These are phyloP conservation scores for Dictyostelium firmibasis DNA, from an alignment of 78 protist species.

Conservation along the genomic window DNA sequence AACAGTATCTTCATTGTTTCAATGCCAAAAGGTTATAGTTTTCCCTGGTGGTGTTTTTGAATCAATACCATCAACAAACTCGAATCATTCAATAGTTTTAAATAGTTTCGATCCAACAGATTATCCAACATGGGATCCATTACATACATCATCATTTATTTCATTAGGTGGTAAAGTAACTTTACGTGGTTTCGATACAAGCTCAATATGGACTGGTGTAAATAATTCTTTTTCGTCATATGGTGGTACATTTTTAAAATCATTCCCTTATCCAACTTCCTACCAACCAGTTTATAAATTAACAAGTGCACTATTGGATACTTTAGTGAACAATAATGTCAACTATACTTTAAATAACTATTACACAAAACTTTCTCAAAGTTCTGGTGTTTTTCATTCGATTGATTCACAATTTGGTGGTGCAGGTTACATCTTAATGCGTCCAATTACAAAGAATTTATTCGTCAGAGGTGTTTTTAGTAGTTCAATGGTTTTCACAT, in stretches of 20 bases:
- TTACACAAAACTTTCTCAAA: background rate
- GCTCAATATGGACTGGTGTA: background rate
- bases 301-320: background rate
- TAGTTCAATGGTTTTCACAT: background rate
- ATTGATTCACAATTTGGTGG: background rate
- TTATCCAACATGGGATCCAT: background rate
- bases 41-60: background rate
- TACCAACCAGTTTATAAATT: background rate
- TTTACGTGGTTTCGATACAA: background rate
- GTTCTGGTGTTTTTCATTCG: background rate
- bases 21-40: background rate
- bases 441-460: background rate
- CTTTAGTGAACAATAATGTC: background rate
- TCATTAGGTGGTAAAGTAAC: background rate
- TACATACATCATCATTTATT: background rate
- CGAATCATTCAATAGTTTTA: background rate
- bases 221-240: background rate
- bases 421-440: background rate
- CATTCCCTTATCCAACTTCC: background rate
- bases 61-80: background rate
- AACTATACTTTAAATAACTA: background rate
- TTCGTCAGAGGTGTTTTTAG: background rate
- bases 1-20: background rate
- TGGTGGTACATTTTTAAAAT: constrained; percentile 2
- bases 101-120: background rate